Evolutionary conservation across 371 early-diverging fungal species (phyloP), one percentile per base, ranked within the genome.

Genomic region (Fennellomyces sp.): DNA sequence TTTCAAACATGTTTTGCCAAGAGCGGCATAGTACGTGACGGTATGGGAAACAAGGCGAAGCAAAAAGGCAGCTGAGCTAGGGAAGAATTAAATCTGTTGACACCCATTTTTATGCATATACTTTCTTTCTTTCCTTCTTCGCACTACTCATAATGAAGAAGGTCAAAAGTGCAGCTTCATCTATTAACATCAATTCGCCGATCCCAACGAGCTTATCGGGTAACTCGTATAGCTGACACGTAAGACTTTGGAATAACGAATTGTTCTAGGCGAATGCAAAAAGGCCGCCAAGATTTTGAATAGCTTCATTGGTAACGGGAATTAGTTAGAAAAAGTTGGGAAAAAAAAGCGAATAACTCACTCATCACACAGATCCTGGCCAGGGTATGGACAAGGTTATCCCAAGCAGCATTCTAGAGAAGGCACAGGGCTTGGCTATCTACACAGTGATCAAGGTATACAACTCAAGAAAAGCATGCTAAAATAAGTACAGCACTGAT

Each of bases 361-460:
- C 15, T 27, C 31, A 25, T 51, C 12, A 33, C 33, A 28, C 55
- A 85, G 88, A 88, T 56, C 84, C 86, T 27, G 86, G 85, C 31
- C 83, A 87, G 61, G 90, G 89, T 0, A 62, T 88, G 6, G 93
- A 92, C 71, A 86, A 87, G 66, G 80, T 90, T n/a, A 93, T 94
- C 63, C 94, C 94, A 28, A 63, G 78, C 0, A 70, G 79, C 31
- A 90, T 92, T 55, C 71, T 94, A 25, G 81, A 81, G 41, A 83
- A 80, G 41, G 96, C 96, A 27, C 91, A 92, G 64, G 98, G 97
- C 7, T 81, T 97, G 26, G 98, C 97, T 54, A 91, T 97, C 23
- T 80, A 95, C 61, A 89, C 93, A 0, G 96, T 97, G 8, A 64
- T 97, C 62, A 97, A 97, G 70, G 49, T n/a, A n/a, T n/a, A n/a